These are phyloP conservation scores for Trebouxia gelatinosa DNA, from an alignment of 163 green algal species.

Conservation along the genomic window DNA sequence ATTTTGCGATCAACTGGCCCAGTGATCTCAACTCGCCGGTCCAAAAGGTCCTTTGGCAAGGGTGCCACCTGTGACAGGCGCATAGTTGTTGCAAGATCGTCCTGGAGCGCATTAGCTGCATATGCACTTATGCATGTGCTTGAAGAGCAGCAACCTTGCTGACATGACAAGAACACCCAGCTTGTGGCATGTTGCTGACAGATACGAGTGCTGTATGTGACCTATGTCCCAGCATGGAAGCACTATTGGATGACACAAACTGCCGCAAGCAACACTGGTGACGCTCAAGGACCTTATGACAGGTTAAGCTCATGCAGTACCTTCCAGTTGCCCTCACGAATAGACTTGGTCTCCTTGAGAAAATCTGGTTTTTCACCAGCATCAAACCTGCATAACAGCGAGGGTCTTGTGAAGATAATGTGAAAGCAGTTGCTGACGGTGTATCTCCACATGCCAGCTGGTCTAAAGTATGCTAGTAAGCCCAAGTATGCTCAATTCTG, in stretches of 20 bases:
- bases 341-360: conserved; percentile 50
- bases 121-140: too few species aligned
- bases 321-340: conserved; percentile 60
- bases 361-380: conserved; percentile 56
- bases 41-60: conserved; percentile 69
- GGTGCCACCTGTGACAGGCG: conserved; percentile 53
- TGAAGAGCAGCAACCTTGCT: neutral
- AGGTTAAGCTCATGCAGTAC: too few species aligned
- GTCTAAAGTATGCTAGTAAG: neutral
- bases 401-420: neutral
- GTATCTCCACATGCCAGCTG: neutral
- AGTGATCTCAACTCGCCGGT: conserved; percentile 89
- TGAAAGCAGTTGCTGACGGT: neutral
- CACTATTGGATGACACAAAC: too few species aligned
- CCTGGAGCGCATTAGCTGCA: too few species aligned
- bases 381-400: conserved; percentile 42
- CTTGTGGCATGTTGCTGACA: too few species aligned
- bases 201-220: too few species aligned
- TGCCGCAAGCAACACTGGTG: too few species aligned
- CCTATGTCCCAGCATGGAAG: too few species aligned
- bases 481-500: neutral
- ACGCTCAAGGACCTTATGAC: too few species aligned
- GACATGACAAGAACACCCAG: neutral
- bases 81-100: too few species aligned
- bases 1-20: conserved; percentile 89